Conservation (phyloP, 768 basidiomycete species). For the Termitomyces sp. region DNA sequence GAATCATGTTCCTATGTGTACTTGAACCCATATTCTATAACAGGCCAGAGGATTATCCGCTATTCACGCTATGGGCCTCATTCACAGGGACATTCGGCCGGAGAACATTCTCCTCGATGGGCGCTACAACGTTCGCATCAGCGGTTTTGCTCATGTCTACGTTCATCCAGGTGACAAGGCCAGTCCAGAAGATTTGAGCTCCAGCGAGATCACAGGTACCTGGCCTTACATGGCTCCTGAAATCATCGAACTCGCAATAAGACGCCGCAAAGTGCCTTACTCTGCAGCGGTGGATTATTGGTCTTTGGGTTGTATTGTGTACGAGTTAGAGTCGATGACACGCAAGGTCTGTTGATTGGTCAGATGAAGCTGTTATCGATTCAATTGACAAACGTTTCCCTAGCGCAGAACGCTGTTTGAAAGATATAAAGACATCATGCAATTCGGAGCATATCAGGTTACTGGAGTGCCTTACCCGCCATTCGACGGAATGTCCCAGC, state of each 20-base stretch:
- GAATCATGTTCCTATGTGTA: background rate
- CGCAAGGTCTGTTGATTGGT: background rate
- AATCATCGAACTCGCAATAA: background rate
- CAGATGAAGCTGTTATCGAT: background rate
- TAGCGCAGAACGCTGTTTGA: background rate
- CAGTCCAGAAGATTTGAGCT: background rate
- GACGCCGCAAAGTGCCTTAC: background rate
- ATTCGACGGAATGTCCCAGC: slow-evolving; percentile 1
- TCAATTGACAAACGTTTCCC: background rate
- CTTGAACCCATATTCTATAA: background rate
- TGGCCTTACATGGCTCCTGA: slow-evolving; percentile 5
- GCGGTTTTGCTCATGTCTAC: background rate
- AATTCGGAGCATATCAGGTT: background rate
- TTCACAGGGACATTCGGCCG: slow-evolving; percentile 1
- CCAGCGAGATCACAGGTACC: background rate
- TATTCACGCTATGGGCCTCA: background rate
- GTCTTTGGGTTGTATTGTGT: slow-evolving; percentile 3
- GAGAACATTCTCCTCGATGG: slow-evolving; percentile 1
- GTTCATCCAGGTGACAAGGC: background rate
- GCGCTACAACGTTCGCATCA: background rate
- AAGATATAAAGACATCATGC: background rate
- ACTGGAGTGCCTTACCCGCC: background rate
- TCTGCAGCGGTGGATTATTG: background rate
- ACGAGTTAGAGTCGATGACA: background rate
- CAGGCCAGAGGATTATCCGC: background rate